phyloP scores from a whole-genome alignment of 1,139 yeast genomes.

The Suhomyces maxii region DNA sequence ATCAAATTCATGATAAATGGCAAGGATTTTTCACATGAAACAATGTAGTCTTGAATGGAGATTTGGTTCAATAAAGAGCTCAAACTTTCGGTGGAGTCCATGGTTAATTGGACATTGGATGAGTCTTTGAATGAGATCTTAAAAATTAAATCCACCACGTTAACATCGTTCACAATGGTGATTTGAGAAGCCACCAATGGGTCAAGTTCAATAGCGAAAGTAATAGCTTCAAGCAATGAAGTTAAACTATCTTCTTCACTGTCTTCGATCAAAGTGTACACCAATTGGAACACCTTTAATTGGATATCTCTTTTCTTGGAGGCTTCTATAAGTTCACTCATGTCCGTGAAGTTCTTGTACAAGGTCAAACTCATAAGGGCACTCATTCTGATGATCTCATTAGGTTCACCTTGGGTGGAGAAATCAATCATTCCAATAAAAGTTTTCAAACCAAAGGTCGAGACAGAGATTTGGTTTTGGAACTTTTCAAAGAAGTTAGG shows the following conservation, averaged over 20 bases:
- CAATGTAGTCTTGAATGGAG: conserved; percentile 43
- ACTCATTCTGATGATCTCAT: conserved; percentile 41
- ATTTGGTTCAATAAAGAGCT: conserved; percentile 55
- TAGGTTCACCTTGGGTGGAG: conserved; percentile 23
- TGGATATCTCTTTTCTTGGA: conserved; percentile 24
- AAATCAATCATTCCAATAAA: conserved; percentile 35
- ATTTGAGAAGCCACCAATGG: conserved; percentile 37
- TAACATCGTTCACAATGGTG: conserved; percentile 15
- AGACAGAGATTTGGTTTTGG: conserved; percentile 30
- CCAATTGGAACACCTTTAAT: conserved; percentile 28
- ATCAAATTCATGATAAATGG: conserved; percentile 49
- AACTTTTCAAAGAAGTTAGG: conserved; percentile 62
- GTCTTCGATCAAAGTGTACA: conserved; percentile 49
- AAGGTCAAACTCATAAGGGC: conserved; percentile 55
- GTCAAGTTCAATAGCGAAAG: conserved; percentile 51
- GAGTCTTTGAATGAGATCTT: conserved; percentile 71
- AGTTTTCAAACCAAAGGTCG: conserved; percentile 38
- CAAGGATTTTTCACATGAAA: conserved; percentile 52
- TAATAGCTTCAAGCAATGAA: conserved; percentile 68
- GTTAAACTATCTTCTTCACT: conserved; percentile 84
- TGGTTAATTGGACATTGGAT: conserved; percentile 66
- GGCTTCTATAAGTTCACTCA: conserved; percentile 23
- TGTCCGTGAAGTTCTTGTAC: conserved; percentile 50
- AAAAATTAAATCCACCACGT: conserved; percentile 55
- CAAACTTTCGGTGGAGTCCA: conserved; percentile 63